phyloP scores from a whole-genome alignment of 345 rosid genomes.

The Camelina sativa region DNA sequence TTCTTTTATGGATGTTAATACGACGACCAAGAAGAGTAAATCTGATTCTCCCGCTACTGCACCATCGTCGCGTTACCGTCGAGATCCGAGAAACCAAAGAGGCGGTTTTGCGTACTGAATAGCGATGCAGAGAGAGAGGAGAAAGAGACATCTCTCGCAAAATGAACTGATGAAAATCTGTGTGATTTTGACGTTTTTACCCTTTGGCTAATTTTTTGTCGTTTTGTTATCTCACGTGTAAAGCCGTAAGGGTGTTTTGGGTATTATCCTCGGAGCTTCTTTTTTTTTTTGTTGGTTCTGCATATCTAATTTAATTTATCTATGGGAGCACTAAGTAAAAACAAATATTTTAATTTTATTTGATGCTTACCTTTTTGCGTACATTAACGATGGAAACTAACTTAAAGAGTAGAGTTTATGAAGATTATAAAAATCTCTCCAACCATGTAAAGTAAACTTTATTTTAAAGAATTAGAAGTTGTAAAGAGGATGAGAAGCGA shows the following conservation, averaged over 20 bases:
- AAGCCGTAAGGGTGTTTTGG: slow-evolving; percentile 42
- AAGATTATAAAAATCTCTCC: slow-evolving; percentile 2
- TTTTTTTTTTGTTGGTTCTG: not conserved
- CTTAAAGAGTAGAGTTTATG: not conserved
- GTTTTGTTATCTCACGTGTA: slow-evolving; percentile 41
- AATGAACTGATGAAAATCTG: not conserved
- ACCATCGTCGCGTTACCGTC: slow-evolving; percentile 46
- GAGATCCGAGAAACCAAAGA: slow-evolving; percentile 53
- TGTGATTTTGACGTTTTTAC: slow-evolving; percentile 35
- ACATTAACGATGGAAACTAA: slow-evolving; percentile 20
- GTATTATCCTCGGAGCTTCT: not conserved
- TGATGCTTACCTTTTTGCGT: not conserved
- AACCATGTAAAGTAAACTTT: slow-evolving; percentile 16
- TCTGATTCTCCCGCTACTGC: slow-evolving; percentile 38
- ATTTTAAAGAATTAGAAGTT: slow-evolving; percentile 23
- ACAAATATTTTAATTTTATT: not conserved
- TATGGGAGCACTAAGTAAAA: slow-evolving; percentile 24
- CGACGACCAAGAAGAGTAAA: slow-evolving; percentile 26
- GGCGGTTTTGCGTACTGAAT: slow-evolving; percentile 67
- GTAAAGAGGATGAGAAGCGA: slow-evolving; percentile 22
- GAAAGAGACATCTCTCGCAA: not conserved
- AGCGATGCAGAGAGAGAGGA: not conserved
- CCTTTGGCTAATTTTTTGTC: slow-evolving; percentile 43
- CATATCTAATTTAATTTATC: not conserved
- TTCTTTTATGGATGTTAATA: slow-evolving; percentile 49